Conservation (phyloP, 1,284 basidiomycete species). For the Pseudozyma sp. region DNA sequence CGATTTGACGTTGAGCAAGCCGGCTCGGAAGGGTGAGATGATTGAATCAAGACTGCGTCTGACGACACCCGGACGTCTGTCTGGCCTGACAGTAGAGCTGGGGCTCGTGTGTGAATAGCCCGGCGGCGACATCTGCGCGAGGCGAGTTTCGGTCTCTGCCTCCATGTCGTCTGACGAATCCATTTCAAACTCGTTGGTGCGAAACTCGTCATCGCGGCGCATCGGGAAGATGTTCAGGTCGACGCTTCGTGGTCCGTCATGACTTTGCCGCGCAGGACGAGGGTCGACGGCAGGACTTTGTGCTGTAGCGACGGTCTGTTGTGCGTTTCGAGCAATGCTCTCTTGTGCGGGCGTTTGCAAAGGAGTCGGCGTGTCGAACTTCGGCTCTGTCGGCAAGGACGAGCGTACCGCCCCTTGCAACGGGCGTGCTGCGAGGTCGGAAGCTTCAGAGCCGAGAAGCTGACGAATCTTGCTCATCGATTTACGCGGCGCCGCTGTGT, state of each 20-base stretch:
- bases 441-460: slow-evolving; percentile 23
- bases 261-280: background rate
- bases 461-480: slow-evolving; percentile 39
- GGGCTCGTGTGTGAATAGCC: slow-evolving; percentile 3
- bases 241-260: slow-evolving; percentile 9
- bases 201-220: slow-evolving; percentile 43
- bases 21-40: slow-evolving; percentile 46
- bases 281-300: background rate
- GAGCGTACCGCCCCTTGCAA: slow-evolving; percentile 2
- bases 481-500: slow-evolving; percentile 15
- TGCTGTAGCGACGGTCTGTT: slow-evolving; percentile 8
- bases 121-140: background rate
- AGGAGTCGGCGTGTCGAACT: background rate
- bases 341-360: slow-evolving; percentile 3
- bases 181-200: slow-evolving; percentile 29
- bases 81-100: background rate
- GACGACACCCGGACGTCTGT: slow-evolving; percentile 28
- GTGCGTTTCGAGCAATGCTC: background rate
- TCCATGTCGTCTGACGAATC: slow-evolving; percentile 32
- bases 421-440: slow-evolving; percentile 4
- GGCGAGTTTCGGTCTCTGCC: slow-evolving; percentile 1
- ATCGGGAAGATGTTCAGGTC: slow-evolving; percentile 33
- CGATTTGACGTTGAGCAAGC: slow-evolving; percentile 20
- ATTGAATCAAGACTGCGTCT: slow-evolving; percentile 46
- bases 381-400: background rate